These are phyloP conservation scores for Aureobasidium mangrovei DNA, from an alignment of 2,329 filamentous ascomycete genomes.

Conservation along the genomic window DNA sequence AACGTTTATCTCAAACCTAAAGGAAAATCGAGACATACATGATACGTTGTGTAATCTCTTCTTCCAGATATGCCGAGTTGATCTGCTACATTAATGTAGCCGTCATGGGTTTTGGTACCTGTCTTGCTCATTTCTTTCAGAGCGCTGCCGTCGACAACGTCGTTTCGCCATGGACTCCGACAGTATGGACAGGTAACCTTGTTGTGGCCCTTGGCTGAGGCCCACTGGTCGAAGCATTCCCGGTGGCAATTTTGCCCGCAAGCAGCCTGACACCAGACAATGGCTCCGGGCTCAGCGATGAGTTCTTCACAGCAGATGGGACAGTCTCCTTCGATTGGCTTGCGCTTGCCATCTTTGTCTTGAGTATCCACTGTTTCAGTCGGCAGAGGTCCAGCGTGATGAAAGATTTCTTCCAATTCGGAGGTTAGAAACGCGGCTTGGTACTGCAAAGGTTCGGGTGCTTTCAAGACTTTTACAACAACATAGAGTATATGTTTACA, in stretches of 20 bases:
- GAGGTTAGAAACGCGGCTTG: conserved; percentile 52
- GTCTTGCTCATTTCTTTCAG: conserved; percentile 21
- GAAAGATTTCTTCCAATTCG: conserved; percentile 50
- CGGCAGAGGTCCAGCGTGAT: conserved; percentile 44
- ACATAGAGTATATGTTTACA: conserved; percentile 60
- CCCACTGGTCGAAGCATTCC: conserved; percentile 49
- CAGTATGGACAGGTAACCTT: conserved; percentile 27
- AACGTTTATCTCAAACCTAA: conserved; percentile 16
- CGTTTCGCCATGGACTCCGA: conserved; percentile 23
- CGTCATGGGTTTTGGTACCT: conserved; percentile 21
- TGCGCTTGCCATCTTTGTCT: conserved; percentile 43
- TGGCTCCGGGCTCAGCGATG: conserved; percentile 24
- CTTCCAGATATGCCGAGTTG: conserved; percentile 24
- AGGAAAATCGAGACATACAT: conserved; percentile 13
- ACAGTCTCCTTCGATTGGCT: conserved; percentile 53
- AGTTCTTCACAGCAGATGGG: conserved; percentile 45
- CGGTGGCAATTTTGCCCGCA: conserved; percentile 57
- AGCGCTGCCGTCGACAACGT: conserved; percentile 15
- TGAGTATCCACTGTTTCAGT: conserved; percentile 23
- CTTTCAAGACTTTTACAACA: conserved; percentile 50
- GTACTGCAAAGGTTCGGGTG: conserved; percentile 46
- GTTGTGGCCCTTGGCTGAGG: conserved; percentile 21
- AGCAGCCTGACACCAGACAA: conserved; percentile 51
- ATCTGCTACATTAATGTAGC: conserved; percentile 27
- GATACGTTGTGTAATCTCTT: conserved; percentile 26